Evolutionary conservation across 108 stramenopile genomes (phyloP).

Genomic region (Cyclostephanos tholiformis): DNA sequence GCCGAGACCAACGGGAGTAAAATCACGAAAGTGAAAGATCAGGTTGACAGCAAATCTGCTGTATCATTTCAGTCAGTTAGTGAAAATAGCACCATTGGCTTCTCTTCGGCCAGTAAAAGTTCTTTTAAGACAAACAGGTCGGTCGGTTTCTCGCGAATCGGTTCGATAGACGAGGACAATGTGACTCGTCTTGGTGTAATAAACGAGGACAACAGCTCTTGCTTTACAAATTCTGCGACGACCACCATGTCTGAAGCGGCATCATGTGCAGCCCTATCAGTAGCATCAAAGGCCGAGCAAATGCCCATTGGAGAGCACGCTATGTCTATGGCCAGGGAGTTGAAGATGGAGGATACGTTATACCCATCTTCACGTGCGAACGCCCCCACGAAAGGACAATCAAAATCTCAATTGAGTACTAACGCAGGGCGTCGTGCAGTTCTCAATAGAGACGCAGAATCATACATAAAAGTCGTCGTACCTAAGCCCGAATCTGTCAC

Average conservation of each 20-base stretch:
- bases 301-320: conserved; percentile 34
- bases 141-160: not conserved
- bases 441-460: conserved; percentile 23
- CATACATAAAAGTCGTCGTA: conserved; percentile 51
- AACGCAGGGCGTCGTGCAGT: conserved; percentile 39
- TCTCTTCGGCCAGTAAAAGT: not conserved
- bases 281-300: not conserved
- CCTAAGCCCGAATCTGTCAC: conserved; percentile 44
- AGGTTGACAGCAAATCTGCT: not conserved
- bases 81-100: conserved; percentile 1
- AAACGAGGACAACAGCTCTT: conserved; percentile 7
- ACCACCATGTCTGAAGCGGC: not conserved
- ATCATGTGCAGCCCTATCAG: not conserved
- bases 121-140: not conserved
- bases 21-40: not conserved
- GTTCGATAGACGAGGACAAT: conserved; percentile 16
- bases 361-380: not conserved
- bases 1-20: not conserved
- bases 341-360: conserved; percentile 5
- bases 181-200: not conserved
- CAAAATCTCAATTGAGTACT: not conserved
- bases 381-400: not conserved
- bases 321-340: conserved; percentile 36
- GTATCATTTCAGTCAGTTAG: conserved; percentile 1
- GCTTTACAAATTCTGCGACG: not conserved